Evolutionary conservation across 176 grass and related monocot genomes (phyloP).

Genomic region (Melocanna baccifera): DNA sequence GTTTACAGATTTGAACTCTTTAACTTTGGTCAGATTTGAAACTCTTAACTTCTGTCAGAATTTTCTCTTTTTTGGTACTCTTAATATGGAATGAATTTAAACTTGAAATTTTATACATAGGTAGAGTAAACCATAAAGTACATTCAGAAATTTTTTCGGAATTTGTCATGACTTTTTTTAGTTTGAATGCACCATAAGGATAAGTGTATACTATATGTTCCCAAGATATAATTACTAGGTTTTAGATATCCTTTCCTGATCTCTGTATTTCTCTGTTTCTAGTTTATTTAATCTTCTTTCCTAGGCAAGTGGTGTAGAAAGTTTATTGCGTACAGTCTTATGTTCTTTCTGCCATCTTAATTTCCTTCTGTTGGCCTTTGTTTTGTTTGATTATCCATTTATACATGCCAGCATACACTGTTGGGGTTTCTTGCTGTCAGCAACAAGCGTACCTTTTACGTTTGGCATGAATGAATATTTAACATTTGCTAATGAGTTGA

Average conservation of each 20-base stretch:
- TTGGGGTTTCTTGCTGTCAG: constrained; percentile 29
- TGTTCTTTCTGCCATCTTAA: neutral
- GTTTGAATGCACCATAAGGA: no score
- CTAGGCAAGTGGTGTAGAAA: neutral
- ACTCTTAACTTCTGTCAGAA: no score
- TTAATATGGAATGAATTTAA: no score
- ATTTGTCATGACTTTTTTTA: no score
- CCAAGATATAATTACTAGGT: neutral
- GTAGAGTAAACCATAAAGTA: no score
- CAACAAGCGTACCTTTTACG: neutral
- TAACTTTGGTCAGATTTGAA: no score
- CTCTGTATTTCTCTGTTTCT: neutral
- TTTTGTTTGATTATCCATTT: neutral
- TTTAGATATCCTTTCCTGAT: neutral
- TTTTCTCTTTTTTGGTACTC: no score
- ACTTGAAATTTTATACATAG: no score
- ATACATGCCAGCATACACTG: neutral
- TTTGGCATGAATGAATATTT: neutral
- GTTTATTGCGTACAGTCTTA: neutral
- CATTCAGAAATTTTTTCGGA: no score
- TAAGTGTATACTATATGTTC: no score
- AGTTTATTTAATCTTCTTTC: neutral
- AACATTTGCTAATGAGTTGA: constrained; percentile 27
- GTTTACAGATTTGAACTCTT: no score
- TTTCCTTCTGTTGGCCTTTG: neutral